Base-by-base conservation (phyloP, 805 yeast genomes). In the Blastobotrys americana region DNA sequence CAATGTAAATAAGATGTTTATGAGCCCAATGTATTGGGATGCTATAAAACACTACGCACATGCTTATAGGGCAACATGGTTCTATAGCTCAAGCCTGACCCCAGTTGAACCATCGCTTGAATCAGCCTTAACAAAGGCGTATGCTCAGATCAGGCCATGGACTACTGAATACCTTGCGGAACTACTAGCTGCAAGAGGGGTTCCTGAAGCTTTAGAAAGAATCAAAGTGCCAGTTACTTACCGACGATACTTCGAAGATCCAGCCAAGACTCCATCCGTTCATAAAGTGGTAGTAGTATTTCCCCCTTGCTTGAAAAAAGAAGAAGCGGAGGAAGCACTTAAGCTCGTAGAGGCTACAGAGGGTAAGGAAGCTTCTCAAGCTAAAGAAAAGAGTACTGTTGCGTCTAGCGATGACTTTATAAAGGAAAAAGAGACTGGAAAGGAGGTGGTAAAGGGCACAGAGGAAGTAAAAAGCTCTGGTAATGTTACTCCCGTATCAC, bases 21-120 rank as follows among this genome's bases (percentile, higher is more conserved):
- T 67, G 35, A 47, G 48, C 36, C 72, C 73, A 1, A 58, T 68
- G 2, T 68, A 68, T 49, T 68, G 73, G 73, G 48, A 57, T 6
- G 51, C 64, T 1, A 45, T 57, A 36, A 42, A 50, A 8, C 60
- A 59, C 34, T 51, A 61, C 0, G 57, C 63, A n/a, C 54, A 54
- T 37, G 68, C 67, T 2, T 47, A 55, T 13, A 45, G 61, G 9
- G 56, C 65, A 21, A 55, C 57, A 10, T 68, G 73, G 73, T 65
- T 68, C 34, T 63, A 64, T 47, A 45, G 56, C 5, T 46, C 51
- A n/a, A 52, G 65, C 1, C 37, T 58, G 40, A 56, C 66, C 3
- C 71, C 71, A 1, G 43, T 59, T 8, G 63, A 58, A 23, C 62
- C 64, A 2, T 51, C 48, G 2, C 55, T 66, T 52, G 66, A 61